Conservation (phyloP, 2,329 filamentous ascomycete genomes). For the Aspergillus clavatus region DNA sequence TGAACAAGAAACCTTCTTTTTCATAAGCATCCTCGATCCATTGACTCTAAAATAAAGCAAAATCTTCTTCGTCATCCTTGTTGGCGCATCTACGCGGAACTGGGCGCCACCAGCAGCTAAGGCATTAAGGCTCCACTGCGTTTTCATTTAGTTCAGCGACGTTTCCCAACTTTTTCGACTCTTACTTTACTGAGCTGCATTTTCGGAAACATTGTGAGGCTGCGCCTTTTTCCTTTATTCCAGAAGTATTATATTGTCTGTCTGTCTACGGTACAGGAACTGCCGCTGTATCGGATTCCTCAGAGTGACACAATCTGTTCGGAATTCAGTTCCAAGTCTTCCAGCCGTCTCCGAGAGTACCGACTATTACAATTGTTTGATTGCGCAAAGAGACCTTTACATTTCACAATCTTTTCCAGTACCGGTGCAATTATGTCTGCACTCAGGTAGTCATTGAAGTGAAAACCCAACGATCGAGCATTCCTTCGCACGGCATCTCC, state of each 20-base stretch:
- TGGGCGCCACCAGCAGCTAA: too few relatives aligned
- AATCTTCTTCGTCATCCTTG: too few relatives aligned
- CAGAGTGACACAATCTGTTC: not conserved
- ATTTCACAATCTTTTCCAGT: not conserved
- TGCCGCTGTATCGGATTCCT: conserved; percentile 3
- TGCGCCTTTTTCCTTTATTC: not conserved
- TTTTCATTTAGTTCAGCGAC: too few relatives aligned
- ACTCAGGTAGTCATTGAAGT: not conserved
- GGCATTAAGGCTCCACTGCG: too few relatives aligned
- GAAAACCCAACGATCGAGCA: not conserved
- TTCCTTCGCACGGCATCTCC: not conserved
- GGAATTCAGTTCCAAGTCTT: not conserved
- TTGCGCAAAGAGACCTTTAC: not conserved
- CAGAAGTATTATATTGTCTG: conserved; percentile 1
- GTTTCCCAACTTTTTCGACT: too few relatives aligned
- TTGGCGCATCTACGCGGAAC: too few relatives aligned
- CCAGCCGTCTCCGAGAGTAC: not conserved
- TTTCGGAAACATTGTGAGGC: too few relatives aligned
- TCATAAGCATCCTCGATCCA: not conserved
- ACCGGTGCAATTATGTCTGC: not conserved
- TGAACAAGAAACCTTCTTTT: not conserved
- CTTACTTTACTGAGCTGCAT: too few relatives aligned
- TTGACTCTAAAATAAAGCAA: too few relatives aligned
- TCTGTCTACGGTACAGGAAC: not conserved
- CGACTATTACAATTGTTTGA: not conserved